Evolutionary conservation across 2,329 filamentous ascomycete genomes (phyloP).

Genomic region (Coniochaeta ligniaria): DNA sequence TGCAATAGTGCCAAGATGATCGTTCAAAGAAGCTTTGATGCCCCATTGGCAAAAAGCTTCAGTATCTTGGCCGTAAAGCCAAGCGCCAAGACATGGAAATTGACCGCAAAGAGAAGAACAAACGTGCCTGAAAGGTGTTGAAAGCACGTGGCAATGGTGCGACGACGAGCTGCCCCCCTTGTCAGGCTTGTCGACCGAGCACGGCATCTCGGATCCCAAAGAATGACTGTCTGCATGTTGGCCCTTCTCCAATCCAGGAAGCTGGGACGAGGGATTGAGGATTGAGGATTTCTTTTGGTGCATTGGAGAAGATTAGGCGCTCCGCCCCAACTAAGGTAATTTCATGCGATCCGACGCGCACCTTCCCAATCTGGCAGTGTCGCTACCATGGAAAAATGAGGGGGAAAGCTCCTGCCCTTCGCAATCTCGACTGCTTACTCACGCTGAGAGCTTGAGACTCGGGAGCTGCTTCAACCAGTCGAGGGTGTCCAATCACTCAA

Average conservation of each 20-base stretch:
- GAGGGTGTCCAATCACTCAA: no score
- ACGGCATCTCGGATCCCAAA: not conserved
- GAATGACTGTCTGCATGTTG: not conserved
- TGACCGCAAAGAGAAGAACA: no score
- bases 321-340: not conserved
- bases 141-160: no score
- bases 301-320: not conserved
- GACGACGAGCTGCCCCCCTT: no score
- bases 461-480: no score
- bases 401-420: not conserved
- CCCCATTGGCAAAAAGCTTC: not conserved
- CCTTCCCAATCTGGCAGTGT: not conserved
- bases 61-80: not conserved
- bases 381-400: not conserved
- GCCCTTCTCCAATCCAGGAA: not conserved
- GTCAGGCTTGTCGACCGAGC: not conserved
- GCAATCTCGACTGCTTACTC: not conserved
- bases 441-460: no score
- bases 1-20: not conserved
- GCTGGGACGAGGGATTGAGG: not conserved
- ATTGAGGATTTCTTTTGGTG: not conserved
- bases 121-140: not conserved
- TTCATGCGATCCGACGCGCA: not conserved
- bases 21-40: not conserved
- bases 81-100: not conserved